These are phyloP conservation scores for Lachnellula cervina DNA, from an alignment of 2,329 filamentous ascomycete species.

Conservation along the genomic window DNA sequence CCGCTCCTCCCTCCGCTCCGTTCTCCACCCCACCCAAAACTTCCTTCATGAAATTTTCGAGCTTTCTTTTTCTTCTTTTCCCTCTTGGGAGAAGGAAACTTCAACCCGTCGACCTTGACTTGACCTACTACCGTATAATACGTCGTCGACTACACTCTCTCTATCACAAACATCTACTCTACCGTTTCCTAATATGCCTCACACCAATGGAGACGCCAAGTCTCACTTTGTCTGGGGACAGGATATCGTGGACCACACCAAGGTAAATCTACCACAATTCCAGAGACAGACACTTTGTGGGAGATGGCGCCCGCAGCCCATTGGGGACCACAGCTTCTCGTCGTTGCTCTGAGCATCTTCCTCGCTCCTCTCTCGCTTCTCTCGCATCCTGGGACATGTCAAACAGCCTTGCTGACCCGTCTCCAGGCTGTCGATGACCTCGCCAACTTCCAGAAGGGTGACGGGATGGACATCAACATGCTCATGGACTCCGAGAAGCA, in stretches of 20 bases:
- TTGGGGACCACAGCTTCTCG: too few relatives aligned
- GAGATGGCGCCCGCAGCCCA: background rate
- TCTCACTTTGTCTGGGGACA: conserved; percentile 39
- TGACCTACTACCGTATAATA: conserved; percentile 36
- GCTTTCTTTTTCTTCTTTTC: conserved; percentile 36
- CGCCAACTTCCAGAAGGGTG: conserved; percentile 70
- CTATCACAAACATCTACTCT: conserved; percentile 31
- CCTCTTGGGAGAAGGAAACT: conserved; percentile 52
- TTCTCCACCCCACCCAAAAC: conserved; percentile 8
- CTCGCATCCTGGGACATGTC: too few relatives aligned
- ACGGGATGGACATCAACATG: conserved; percentile 83
- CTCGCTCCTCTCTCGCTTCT: background rate
- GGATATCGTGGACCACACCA: conserved; percentile 66
- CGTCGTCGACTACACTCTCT: conserved; percentile 39
- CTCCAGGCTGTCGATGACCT: conserved; percentile 67
- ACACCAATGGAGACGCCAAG: conserved; percentile 59
- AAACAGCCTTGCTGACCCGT: background rate
- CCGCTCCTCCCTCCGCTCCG: background rate
- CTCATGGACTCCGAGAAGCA: conserved; percentile 88
- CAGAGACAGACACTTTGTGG: background rate
- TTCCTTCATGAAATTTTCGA: conserved; percentile 10
- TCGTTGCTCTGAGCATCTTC: background rate
- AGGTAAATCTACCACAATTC: conserved; percentile 18
- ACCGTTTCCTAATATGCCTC: conserved; percentile 56
- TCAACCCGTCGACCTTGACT: conserved; percentile 52